Conservation (phyloP, 1,284 basidiomycete genomes). For the Irpex sp. region DNA sequence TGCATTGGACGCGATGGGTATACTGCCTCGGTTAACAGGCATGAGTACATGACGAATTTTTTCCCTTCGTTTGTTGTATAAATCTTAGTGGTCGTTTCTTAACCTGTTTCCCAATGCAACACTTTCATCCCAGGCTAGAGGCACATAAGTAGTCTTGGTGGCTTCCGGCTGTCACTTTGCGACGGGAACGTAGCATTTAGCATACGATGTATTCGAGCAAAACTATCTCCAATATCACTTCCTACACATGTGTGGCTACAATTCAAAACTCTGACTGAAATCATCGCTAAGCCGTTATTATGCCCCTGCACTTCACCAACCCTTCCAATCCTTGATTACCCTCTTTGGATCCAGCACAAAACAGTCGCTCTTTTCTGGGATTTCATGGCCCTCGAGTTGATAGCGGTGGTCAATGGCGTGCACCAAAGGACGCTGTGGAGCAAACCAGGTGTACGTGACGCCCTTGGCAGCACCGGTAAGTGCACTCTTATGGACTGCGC, state of each 20-base stretch:
- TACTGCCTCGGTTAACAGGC: neutral
- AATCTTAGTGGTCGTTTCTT: too few species aligned
- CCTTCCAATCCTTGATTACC: neutral
- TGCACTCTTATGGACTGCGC: neutral
- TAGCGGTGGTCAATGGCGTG: neutral
- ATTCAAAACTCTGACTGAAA: too few species aligned
- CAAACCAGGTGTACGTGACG: neutral
- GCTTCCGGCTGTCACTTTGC: too few species aligned
- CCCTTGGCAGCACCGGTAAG: neutral
- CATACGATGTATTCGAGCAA: too few species aligned
- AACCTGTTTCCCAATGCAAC: too few species aligned
- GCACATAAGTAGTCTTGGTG: too few species aligned
- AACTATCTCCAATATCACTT: too few species aligned
- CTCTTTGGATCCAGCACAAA: constrained; percentile 1
- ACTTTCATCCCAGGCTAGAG: too few species aligned
- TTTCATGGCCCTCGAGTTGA: neutral
- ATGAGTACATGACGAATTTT: neutral
- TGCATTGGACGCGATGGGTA: neutral
- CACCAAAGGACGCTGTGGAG: neutral
- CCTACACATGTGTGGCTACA: too few species aligned
- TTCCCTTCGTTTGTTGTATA: neutral
- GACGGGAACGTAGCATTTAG: too few species aligned
- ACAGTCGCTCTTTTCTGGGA: neutral
- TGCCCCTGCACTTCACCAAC: neutral
- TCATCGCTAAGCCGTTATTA: too few species aligned